Base-by-base conservation (phyloP, 352 stramenopile genomes). In the Proteromonas lacertae region DNA sequence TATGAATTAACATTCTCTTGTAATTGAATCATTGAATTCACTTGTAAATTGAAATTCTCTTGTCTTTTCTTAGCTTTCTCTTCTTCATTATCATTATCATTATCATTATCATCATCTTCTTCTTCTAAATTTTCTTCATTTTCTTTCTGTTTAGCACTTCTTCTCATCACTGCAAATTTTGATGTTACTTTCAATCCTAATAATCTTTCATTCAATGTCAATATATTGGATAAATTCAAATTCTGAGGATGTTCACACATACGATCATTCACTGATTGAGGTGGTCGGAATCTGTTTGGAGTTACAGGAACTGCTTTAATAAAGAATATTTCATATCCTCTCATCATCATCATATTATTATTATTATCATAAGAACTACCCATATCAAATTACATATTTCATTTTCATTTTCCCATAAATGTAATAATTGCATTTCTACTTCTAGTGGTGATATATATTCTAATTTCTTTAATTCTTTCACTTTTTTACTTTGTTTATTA, bases 161-260 rank as follows among this genome's bases (percentile, higher is more conserved):
- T n/a, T n/a, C n/a, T n/a, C n/a, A n/a, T n/a, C n/a, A n/a, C n/a
- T n/a, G n/a, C n/a, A n/a, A n/a, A n/a, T n/a, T n/a, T n/a, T n/a
- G n/a, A n/a, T n/a, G n/a, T n/a, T n/a, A n/a, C n/a, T n/a, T n/a
- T n/a, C n/a, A 25, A 55, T 57, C 14, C 37, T 57, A 12, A 40
- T 33, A 91, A 69, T 26, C 56, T 61, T 32, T 90, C 74, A 43
- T 80, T 78, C 10, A 81, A 45, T 32, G 62, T 53, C 23, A 97
- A 56, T 44, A 96, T 84, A 48, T 90, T 87, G 30, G 59, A 66
- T 22, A 96, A 49, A 38, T 84, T 79, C 36, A 69, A 51, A 50
- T 94, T 97, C 50, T 95, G 82, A 7, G 79, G 65, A 48, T 99
- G 86, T 53, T 98, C 86, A 32, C 91, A 89, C 37, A 73, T 64